Conservation (phyloP, 306 rosid genomes). For the Lathyrus aphaca region DNA sequence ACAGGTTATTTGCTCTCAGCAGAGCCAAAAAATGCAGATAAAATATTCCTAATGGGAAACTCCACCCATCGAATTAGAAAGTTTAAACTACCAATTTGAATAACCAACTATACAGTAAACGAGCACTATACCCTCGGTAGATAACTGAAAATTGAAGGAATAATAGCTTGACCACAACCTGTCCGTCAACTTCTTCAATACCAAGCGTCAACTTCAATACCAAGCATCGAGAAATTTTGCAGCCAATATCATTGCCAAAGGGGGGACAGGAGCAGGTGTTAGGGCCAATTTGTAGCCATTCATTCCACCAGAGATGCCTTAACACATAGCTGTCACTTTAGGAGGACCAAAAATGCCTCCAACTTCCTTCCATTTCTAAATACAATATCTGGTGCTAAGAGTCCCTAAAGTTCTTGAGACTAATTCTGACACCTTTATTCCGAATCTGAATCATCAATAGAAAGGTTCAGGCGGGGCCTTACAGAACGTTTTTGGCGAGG, state of each 20-base stretch:
- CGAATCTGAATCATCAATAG: constrained; percentile 84
- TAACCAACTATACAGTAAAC: constrained; percentile 55
- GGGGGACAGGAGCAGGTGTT: constrained; percentile 43
- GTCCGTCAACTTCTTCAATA: too few species aligned
- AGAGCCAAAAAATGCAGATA: constrained; percentile 53
- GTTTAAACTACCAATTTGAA: constrained; percentile 47
- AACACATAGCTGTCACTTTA: constrained; percentile 37
- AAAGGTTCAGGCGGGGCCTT: constrained; percentile 72
- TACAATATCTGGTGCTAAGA: constrained; percentile 42
- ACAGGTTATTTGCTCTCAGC: constrained; percentile 63
- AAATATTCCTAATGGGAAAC: constrained; percentile 47
- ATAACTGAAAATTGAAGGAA: constrained; percentile 43
- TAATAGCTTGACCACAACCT: constrained; percentile 39
- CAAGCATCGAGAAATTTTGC: constrained; percentile 41
- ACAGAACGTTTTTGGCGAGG: constrained; percentile 98
- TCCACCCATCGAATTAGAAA: constrained; percentile 45
- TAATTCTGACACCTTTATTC: constrained; percentile 57
- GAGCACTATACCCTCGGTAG: constrained; percentile 48
- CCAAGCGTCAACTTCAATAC: constrained; percentile 40
- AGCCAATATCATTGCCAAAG: constrained; percentile 38
- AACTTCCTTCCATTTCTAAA: constrained; percentile 41
- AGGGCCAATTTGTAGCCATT: constrained; percentile 39
- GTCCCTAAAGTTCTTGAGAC: constrained; percentile 41
- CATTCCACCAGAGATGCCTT: constrained; percentile 48
- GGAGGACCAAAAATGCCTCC: constrained; percentile 49